phyloP scores from a whole-genome alignment of 805 yeast species.

The Dipodascus albidus region DNA sequence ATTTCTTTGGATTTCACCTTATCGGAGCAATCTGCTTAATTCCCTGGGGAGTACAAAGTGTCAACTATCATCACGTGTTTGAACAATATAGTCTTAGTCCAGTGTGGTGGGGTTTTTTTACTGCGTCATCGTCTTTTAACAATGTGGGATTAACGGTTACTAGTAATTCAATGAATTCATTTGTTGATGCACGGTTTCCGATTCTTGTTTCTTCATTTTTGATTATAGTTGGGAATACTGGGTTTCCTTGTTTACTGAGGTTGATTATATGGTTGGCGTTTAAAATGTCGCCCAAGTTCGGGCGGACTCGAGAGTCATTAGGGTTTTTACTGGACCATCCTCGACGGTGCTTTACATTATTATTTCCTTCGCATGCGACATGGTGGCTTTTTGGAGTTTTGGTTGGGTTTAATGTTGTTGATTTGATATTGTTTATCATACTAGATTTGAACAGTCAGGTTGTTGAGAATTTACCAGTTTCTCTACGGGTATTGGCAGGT shows the following conservation, averaged over 20 bases:
- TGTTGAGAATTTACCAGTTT: conserved; percentile 43
- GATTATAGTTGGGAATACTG: conserved; percentile 87
- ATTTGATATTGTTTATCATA: conserved; percentile 68
- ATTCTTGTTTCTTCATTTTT: conserved; percentile 55
- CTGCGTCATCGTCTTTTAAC: conserved; percentile 67
- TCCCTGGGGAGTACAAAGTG: conserved; percentile 36
- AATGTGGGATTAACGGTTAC: conserved; percentile 80
- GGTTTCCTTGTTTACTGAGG: conserved; percentile 78
- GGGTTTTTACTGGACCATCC: conserved; percentile 91
- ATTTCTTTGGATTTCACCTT: conserved; percentile 69
- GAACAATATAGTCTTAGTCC: conserved; percentile 53
- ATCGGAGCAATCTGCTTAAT: conserved; percentile 36
- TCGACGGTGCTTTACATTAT: conserved; percentile 85
- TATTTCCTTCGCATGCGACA: conserved; percentile 88
- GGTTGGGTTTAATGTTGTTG: conserved; percentile 60
- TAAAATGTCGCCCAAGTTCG: conserved; percentile 48
- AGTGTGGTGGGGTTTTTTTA: conserved; percentile 90
- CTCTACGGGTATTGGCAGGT: conserved; percentile 69
- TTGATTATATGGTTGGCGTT: conserved; percentile 72
- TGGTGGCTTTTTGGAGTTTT: conserved; percentile 86
- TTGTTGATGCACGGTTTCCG: conserved; percentile 52
- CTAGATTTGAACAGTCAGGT: conserved; percentile 52
- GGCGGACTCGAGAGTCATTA: conserved; percentile 50
- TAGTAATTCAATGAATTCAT: conserved; percentile 67
- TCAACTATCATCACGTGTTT: conserved; percentile 23